Conservation (phyloP, 805 yeast species). For the Aciculoconidium aculeatum region DNA sequence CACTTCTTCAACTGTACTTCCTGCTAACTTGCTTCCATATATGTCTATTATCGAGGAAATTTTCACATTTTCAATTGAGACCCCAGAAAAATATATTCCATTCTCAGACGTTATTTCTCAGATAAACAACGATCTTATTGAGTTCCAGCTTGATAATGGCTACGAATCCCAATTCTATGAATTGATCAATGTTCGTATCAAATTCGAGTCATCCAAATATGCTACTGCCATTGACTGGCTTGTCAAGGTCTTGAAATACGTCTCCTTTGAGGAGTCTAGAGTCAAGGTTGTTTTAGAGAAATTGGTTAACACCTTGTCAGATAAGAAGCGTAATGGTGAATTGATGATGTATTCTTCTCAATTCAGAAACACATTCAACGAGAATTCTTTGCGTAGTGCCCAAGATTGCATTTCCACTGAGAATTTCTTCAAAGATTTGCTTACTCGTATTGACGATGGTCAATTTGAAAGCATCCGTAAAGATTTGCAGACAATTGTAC, state of each 20-base stretch:
- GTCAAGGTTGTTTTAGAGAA: constrained; percentile 62
- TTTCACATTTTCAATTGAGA: constrained; percentile 64
- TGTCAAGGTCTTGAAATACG: constrained; percentile 53
- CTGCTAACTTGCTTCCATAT: constrained; percentile 52
- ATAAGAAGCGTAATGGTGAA: constrained; percentile 56
- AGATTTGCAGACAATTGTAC: constrained; percentile 48
- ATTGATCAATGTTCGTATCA: constrained; percentile 53
- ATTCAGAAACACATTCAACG: constrained; percentile 45
- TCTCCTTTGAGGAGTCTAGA: constrained; percentile 68
- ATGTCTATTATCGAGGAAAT: constrained; percentile 59
- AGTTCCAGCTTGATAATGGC: constrained; percentile 50
- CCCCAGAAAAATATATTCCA: constrained; percentile 56
- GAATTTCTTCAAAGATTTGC: constrained; percentile 38
- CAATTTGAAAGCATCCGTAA: constrained; percentile 40
- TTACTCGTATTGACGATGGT: constrained; percentile 50
- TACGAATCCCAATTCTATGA: constrained; percentile 62
- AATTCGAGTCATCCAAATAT: constrained; percentile 60
- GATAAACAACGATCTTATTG: constrained; percentile 69
- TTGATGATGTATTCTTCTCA: constrained; percentile 62
- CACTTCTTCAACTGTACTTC: constrained; percentile 50
- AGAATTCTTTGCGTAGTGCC: constrained; percentile 60
- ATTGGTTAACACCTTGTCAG: constrained; percentile 53
- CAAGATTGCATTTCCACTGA: constrained; percentile 65
- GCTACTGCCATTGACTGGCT: constrained; percentile 72
- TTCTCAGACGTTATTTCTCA: constrained; percentile 73